Conservation (phyloP, 2,329 filamentous ascomycete species). For the Diaporthe citriasiana region DNA sequence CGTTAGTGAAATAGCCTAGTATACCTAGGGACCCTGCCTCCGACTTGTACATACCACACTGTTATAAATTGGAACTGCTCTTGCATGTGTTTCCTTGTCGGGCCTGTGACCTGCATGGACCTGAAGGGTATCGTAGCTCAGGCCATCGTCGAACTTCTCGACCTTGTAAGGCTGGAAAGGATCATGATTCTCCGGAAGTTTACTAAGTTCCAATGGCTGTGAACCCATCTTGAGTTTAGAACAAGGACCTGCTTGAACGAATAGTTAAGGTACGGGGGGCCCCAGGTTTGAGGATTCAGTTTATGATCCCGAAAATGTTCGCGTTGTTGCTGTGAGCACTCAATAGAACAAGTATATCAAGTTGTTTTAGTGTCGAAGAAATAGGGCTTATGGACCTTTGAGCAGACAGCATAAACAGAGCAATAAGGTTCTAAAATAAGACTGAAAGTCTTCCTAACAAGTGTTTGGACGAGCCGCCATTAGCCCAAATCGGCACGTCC, state of each 20-base stretch:
- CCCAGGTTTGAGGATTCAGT: background rate
- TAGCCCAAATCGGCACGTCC: background rate
- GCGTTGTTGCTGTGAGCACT: background rate
- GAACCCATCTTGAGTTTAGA: background rate
- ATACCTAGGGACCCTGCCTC: rapidly evolving
- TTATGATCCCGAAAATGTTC: background rate
- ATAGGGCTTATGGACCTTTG: background rate
- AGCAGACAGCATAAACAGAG: background rate
- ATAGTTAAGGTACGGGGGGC: background rate
- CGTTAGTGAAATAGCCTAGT: background rate
- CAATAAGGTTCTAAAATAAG: conserved; percentile 9
- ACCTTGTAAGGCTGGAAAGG: conserved; percentile 19
- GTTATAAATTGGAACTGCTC: conserved; percentile 15
- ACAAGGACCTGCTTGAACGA: too few species aligned
- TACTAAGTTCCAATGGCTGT: background rate
- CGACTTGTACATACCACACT: background rate
- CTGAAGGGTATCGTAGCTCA: conserved; percentile 18
- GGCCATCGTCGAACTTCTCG: conserved; percentile 9
- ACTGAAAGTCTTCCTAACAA: background rate
- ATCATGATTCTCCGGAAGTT: conserved; percentile 10
- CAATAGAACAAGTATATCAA: background rate
- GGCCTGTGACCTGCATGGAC: conserved; percentile 16
- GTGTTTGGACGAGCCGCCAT: background rate
- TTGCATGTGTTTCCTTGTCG: conserved; percentile 26
- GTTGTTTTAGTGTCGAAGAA: background rate